Percentiles rank a stretch among this genome's conserved stretches.
phyloP scores from a whole-genome alignment of 192 early-diverging fungal species.

The Rhizophagus prolifer region DNA sequence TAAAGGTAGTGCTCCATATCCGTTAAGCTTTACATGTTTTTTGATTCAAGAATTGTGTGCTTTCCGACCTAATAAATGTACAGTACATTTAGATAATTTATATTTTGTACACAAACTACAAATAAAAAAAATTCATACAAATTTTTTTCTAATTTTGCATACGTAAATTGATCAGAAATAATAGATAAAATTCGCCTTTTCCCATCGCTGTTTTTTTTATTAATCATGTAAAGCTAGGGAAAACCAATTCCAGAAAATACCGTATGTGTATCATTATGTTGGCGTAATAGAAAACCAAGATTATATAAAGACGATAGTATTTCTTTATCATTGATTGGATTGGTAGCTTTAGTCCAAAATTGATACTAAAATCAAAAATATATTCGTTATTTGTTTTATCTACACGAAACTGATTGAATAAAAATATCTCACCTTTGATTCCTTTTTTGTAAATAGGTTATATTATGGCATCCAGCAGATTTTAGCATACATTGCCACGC shows the following conservation, averaged over 20 bases:
- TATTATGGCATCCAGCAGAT: background rate
- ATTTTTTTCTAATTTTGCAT: background rate
- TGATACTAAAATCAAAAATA: background rate
- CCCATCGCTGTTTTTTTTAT: background rate
- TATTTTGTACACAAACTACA: too few relatives aligned
- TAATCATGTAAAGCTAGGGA: background rate
- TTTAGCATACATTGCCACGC: too few relatives aligned
- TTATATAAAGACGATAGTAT: background rate
- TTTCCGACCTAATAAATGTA: too few relatives aligned
- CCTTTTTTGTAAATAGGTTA: background rate
- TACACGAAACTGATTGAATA: background rate
- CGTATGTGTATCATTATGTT: background rate
- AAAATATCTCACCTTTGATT: background rate
- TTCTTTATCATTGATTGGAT: background rate
- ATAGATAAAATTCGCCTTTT: conserved; percentile 3
- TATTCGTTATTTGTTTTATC: background rate
- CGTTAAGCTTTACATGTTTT: background rate
- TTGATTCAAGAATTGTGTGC: too few relatives aligned
- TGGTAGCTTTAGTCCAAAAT: background rate
- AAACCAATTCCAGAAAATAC: background rate
- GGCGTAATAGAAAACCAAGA: background rate
- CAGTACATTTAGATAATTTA: too few relatives aligned
- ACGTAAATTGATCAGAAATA: conserved; percentile 1
- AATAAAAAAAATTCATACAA: background rate
- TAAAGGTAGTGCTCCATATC: background rate